These are phyloP conservation scores for Neltuma alba DNA, from an alignment of 306 rosid species.

Conservation along the genomic window DNA sequence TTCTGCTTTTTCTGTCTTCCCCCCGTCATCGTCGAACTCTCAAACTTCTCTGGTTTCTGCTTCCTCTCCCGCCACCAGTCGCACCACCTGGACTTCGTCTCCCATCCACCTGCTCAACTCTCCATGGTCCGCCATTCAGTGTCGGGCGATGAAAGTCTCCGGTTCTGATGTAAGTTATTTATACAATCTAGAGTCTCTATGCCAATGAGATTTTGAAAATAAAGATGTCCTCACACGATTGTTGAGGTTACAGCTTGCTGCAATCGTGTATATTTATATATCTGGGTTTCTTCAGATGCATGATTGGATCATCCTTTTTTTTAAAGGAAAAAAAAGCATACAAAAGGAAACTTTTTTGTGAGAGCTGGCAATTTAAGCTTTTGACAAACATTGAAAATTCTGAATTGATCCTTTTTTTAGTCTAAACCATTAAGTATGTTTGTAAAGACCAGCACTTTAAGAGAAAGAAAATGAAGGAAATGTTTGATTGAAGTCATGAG, in stretches of 20 bases:
- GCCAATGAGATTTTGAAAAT: background rate
- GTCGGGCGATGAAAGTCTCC: slow-evolving; percentile 62
- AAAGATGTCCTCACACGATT: background rate
- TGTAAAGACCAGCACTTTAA: background rate
- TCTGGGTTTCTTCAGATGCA: background rate
- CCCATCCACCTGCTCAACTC: slow-evolving; percentile 32
- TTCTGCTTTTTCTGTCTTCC: slow-evolving; percentile 27
- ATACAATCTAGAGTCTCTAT: background rate
- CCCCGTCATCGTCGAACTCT: slow-evolving; percentile 12
- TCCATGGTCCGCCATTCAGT: slow-evolving; percentile 70
- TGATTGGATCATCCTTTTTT: background rate
- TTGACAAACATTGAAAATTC: background rate
- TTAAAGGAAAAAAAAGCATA: too few relatives aligned
- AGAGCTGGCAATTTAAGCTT: too few relatives aligned
- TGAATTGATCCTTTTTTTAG: background rate
- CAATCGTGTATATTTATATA: background rate
- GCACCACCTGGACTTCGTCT: slow-evolving; percentile 7
- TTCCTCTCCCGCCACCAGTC: slow-evolving; percentile 28
- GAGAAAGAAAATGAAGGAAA: background rate
- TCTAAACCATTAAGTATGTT: background rate
- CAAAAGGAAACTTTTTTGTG: background rate
- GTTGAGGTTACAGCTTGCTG: background rate
- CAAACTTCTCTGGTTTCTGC: slow-evolving; percentile 37
- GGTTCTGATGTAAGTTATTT: slow-evolving; percentile 68
- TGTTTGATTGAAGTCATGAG: background rate